Base-by-base conservation (phyloP, 495 filamentous ascomycete species). In the Astrothelium subdiscretum region DNA sequence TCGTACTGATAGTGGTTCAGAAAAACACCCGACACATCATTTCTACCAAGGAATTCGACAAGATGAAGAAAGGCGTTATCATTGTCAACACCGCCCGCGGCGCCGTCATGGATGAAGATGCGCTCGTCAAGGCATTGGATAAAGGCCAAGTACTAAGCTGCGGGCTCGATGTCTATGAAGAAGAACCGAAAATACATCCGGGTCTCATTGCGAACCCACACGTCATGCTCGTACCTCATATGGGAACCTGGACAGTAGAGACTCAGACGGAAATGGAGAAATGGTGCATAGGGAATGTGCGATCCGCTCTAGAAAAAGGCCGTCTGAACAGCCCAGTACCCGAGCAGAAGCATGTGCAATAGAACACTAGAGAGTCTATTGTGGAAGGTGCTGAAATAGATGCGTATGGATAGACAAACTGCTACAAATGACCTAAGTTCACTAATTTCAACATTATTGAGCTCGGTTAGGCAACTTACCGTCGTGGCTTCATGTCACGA, bases 81-180 rank as follows among this genome's bases (percentile, higher is more conserved):
- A 82, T 91, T 27, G 80, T 91, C 61, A 88, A 88, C 72, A 89
- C 87, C 1, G 85, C 85, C 18, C 81, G 85, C 24, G 85, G 85
- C 15, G 84, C 82, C 24, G 80, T 89, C 38, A 86, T 89, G 58
- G 86, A 90, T 68, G 87, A 89, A 66, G 81, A 72, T n/a, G 86
- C 85, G 1, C 75, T 89, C 24, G 86, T 87, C 11, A 72, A 80
- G 32, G 84, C 86, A 2, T 70, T 89, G 20, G 80, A 85, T 31
- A 75, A 68, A 35, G 85, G 85, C 15, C 83, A 85, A 62, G 82
- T 89, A 20, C 76, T 73, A 32, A 78, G 79, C 3, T 82, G 76
- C 31, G 86, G 86, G 13, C 72, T 89, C 20, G 86, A 89, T 68
- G 86, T 89, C 11, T 89, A 82, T 64, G 86, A 88, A 65, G 75